These are phyloP conservation scores for Boletus tylopilopsis DNA, from an alignment of 768 basidiomycete genomes.

Conservation along the genomic window DNA sequence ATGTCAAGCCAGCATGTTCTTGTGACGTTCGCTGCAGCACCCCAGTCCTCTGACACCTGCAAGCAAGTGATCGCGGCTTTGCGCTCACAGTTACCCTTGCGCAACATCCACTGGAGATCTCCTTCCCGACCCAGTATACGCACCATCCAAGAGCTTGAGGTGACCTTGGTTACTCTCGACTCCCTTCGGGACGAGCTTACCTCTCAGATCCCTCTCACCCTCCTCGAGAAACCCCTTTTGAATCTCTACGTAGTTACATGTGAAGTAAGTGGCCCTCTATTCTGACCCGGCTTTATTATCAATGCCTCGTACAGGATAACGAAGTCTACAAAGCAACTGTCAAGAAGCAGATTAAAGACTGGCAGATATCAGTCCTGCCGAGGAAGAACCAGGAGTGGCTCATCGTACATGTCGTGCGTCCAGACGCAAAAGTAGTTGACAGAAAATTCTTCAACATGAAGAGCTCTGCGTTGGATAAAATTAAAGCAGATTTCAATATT, in stretches of 20 bases:
- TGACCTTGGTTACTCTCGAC: constrained; percentile 68
- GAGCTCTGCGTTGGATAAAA: constrained; percentile 81
- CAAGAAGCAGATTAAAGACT: constrained; percentile 89
- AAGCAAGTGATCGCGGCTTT: constrained; percentile 63
- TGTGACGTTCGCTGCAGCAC: constrained; percentile 65
- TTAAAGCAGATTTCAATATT: constrained; percentile 87
- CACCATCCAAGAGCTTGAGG: constrained; percentile 86
- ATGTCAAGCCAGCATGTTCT: constrained; percentile 52
- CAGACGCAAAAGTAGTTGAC: constrained; percentile 56
- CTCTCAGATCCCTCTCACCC: constrained; percentile 69
- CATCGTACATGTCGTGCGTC: constrained; percentile 79
- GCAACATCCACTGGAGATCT: constrained; percentile 92
- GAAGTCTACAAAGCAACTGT: constrained; percentile 75
- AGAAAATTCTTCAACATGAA: constrained; percentile 82
- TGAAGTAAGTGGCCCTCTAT: constrained; percentile 56
- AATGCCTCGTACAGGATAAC: constrained; percentile 41
- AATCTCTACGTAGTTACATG: constrained; percentile 85
- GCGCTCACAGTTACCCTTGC: constrained; percentile 73
- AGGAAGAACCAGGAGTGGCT: constrained; percentile 92
- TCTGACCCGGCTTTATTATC: constrained; percentile 5
- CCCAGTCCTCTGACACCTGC: constrained; percentile 69
- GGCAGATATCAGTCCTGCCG: constrained; percentile 64
- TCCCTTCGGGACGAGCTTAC: constrained; percentile 67
- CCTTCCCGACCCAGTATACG: constrained; percentile 63
- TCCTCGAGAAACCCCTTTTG: constrained; percentile 84